Evolutionary conservation across 1,284 basidiomycete species (phyloP), one percentile per base, ranked within the genome.

Genomic region (Malassezia dermatis): DNA sequence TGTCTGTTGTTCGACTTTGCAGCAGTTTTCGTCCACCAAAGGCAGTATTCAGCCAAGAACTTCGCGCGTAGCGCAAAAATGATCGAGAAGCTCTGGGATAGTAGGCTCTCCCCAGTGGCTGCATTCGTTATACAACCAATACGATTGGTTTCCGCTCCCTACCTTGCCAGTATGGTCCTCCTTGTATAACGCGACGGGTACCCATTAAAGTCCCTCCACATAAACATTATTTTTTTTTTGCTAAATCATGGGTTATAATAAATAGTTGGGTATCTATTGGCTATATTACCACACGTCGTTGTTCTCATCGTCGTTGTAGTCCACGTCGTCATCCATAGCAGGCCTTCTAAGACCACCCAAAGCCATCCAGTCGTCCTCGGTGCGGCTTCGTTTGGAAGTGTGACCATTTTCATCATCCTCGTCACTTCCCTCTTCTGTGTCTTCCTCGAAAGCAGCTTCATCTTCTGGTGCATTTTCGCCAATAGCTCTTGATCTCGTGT

Each of bases 291-390:
- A 53, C 3, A 35, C 24, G 23, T 39, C 58, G 43, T 51, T 46
- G 13, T 60, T 48, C 23, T 61, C 58, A 17, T 65, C 46, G 26
- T 53, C 62, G 50, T 65, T 61, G 32, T 51, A 56, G 24, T 34
- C 34, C 4, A 17, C 43, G n/a, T 54, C 27, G 2, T 37, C 50
- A 8, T 34, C 51, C 12, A 17, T 11, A n/a, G 24, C 27, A 12
- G 11, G 46, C n/a, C 45, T 39, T 34, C 21, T 11, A 17, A 48
- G 26, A 6, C 51, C 45, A 23, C 49, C 40, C 10, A 43, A 40
- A n/a, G 32, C 32, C 51, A 53, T 47, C 45, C 46, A 42, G 13
- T 41, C 46, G 24, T 30, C 19, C 13, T 7, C 30, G 12, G 26
- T 35, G n/a, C 48, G 47, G 5, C 41, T 26, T 2, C 64, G 57